Conservation (phyloP, 192 early-diverging fungal species). For the Geosiphon pyriformis region DNA sequence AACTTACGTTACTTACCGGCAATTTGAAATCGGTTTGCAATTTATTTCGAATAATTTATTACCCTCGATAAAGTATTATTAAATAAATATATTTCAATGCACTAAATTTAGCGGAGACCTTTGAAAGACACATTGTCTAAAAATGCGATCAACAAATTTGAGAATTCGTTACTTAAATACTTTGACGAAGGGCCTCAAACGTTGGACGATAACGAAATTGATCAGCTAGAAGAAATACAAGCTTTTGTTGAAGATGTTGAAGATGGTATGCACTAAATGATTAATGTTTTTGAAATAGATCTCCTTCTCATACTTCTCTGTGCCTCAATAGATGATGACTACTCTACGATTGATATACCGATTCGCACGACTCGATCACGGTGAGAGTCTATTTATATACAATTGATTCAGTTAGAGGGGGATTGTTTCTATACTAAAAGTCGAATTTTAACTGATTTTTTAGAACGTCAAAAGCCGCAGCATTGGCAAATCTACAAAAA, state of each 20-base stretch:
- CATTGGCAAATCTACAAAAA: constrained; percentile 7
- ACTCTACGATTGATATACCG: neutral
- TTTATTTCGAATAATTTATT: neutral
- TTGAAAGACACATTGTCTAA: constrained; percentile 49
- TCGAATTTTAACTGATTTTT: neutral
- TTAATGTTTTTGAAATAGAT: neutral
- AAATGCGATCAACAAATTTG: constrained; percentile 53
- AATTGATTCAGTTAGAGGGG: too few species aligned
- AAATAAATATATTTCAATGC: neutral
- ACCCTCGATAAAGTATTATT: neutral
- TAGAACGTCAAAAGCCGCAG: neutral
- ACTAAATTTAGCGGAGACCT: constrained; percentile 34
- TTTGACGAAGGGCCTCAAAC: constrained; percentile 42
- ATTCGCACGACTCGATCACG: neutral
- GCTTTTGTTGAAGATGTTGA: constrained; percentile 32
- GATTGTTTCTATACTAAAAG: too few species aligned
- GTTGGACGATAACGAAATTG: constrained; percentile 33
- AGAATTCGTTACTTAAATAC: constrained; percentile 48
- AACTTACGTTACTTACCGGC: constrained; percentile 33
- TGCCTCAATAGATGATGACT: constrained; percentile 1
- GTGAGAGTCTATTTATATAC: neutral
- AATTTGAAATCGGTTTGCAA: constrained; percentile 38
- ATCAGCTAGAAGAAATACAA: constrained; percentile 28
- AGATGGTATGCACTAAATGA: constrained; percentile 1
- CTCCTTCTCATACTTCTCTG: too few species aligned